Evolutionary conservation across 2,329 filamentous ascomycete species (phyloP).

Genomic region (Trichophyton benhamiae): DNA sequence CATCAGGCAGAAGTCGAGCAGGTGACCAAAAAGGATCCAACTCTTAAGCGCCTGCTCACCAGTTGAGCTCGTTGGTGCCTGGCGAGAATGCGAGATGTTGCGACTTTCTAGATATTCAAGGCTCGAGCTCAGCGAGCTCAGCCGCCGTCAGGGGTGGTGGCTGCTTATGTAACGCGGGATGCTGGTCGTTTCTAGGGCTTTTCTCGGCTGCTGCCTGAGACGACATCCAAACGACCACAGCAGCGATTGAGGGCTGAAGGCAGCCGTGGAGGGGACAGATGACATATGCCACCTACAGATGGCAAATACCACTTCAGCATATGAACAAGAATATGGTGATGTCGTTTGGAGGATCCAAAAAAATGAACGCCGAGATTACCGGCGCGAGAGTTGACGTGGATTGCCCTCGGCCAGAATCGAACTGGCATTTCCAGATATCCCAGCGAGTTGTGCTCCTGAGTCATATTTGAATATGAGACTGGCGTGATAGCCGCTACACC

Average conservation of each 20-base stretch:
- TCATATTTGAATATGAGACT: slow-evolving; percentile 2
- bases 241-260: not conserved
- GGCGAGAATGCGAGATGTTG: not conserved
- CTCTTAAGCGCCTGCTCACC: not conserved
- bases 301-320: not conserved
- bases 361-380: not conserved
- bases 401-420: slow-evolving; percentile 3
- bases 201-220: not conserved
- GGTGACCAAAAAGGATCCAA: not conserved
- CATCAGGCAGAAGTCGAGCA: not conserved
- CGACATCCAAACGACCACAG: not conserved
- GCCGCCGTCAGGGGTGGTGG: not conserved
- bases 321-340: not conserved
- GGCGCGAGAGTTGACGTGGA: not conserved
- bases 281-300: not conserved
- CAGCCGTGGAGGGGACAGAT: not conserved
- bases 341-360: not conserved
- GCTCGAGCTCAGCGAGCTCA: not conserved
- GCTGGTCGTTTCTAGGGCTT: not conserved
- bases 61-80: not conserved
- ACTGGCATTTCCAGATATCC: slow-evolving; percentile 3
- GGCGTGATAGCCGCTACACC: slow-evolving; percentile 5
- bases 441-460: not conserved
- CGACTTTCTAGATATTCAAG: not conserved
- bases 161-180: not conserved